Base-by-base conservation (phyloP, 2,329 filamentous ascomycete genomes). In the Colletotrichum acutatum region DNA sequence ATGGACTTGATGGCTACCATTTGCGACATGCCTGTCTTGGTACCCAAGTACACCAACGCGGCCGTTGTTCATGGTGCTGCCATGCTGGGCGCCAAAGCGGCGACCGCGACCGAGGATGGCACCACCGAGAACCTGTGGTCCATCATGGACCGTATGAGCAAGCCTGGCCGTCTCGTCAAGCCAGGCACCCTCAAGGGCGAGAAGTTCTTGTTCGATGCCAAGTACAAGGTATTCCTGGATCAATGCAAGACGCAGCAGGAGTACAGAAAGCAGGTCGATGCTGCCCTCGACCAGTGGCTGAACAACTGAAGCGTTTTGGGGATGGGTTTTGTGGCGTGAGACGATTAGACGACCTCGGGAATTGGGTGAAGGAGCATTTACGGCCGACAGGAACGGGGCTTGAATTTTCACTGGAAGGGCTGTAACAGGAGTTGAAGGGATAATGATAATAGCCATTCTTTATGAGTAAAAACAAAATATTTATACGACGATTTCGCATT, bases 71-170 rank as follows among this genome's bases (percentile, higher is more conserved):
- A 98, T 80, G 97, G 97, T n/a, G 97, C 97, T 8, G 97, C 97
- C 70, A 99, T 99, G 96, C 88, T 99, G 28, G 97, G 97, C 52
- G 97, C 95, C 71, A 98, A 98, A 84, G 97, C 97, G n/a, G 97
- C 96, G 7, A 97, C 93, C 78, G 93, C 93, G 37, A 92, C 93
- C 78, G 88, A 88, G 52, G 88, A 93, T 11, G 94, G 94, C 57
- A 92, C 92, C 78, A 95, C 94, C 0, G 95, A 98, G 85, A 90
- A 93, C 53, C 86, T 99, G 74, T 99, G 97, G 97, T 90, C 91
- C 77, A 98, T 99, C 81, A 99, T 99, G 97, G 94, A 97, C 82
- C 91, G 95, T 69, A 97, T 98, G 92, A 97, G 94, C 85, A 98
- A 98, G 87, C 93, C 95, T 9, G 97, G 96, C 37, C 94, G 92